A percentile compares a stretch with the other conserved stretches of the same genome.
phyloP scores from a whole-genome alignment of 2,329 filamentous ascomycete species.

The Akanthomyces muscarius region DNA sequence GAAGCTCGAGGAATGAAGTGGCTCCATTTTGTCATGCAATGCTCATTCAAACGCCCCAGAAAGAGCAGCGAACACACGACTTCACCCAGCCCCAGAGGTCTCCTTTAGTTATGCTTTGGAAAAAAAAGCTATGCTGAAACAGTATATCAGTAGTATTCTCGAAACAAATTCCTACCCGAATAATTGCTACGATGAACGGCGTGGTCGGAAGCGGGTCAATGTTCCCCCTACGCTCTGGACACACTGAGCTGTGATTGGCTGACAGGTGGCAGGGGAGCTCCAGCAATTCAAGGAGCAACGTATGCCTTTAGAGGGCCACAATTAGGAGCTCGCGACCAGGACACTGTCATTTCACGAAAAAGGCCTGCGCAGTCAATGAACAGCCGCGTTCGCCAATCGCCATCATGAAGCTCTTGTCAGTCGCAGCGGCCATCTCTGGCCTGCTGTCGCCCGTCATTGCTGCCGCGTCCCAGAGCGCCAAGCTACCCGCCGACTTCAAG shows the following conservation, averaged over 20 bases:
- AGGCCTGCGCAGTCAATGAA: conserved; percentile 34
- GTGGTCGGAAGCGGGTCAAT: conserved; percentile 12
- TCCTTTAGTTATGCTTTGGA: no score
- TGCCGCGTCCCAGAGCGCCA: conserved; percentile 42
- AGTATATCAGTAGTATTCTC: no score
- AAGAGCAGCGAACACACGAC: no score
- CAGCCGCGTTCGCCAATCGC: conserved; percentile 24
- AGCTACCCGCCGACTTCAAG: conserved; percentile 65
- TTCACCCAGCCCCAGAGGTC: no score
- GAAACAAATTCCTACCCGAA: no score
- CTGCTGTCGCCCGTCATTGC: conserved; percentile 48
- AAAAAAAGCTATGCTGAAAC: no score
- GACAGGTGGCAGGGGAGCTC: conserved; percentile 26
- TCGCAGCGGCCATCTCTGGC: conserved; percentile 56
- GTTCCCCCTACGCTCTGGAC: conserved; percentile 5
- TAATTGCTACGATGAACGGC: not conserved
- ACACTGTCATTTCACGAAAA: conserved; percentile 19
- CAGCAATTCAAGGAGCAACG: conserved; percentile 32
- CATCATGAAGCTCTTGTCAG: conserved; percentile 41
- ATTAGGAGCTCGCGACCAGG: conserved; percentile 19
- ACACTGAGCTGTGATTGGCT: conserved; percentile 26
- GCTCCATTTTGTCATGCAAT: no score
- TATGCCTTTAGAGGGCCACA: conserved; percentile 30
- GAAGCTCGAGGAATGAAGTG: no score
- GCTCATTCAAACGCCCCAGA: no score